Evolutionary conservation across 1,284 basidiomycete species (phyloP).

Genomic region (Leccinum pachyderme): DNA sequence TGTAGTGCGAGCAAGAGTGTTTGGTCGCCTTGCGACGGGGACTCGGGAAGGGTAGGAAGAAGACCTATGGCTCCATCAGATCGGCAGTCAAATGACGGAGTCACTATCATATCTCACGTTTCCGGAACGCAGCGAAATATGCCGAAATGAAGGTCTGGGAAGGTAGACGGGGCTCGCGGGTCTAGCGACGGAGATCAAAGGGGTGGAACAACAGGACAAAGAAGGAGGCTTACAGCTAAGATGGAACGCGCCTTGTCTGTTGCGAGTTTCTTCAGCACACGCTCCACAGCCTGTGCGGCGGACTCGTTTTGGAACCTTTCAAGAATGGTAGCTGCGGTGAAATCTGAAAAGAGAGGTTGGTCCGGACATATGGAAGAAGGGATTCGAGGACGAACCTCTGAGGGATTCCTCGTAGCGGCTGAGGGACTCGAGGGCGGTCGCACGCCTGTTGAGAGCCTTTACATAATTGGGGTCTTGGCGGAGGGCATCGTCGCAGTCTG

Average conservation of each 20-base stretch:
- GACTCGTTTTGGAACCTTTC: constrained; percentile 88
- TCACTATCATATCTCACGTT: constrained; percentile 56
- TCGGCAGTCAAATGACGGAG: constrained; percentile 1
- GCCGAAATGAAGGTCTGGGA: constrained; percentile 93
- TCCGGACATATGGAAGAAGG: background rate
- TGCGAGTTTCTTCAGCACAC: constrained; percentile 87
- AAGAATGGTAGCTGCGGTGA: constrained; percentile 93
- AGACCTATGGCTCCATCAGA: constrained; percentile 46
- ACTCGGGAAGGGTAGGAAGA: constrained; percentile 74
- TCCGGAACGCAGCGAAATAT: constrained; percentile 96
- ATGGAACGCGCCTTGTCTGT: constrained; percentile 72
- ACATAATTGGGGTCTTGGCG: constrained; percentile 85
- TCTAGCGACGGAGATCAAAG: constrained; percentile 36
- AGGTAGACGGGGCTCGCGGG: constrained; percentile 82
- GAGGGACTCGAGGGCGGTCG: constrained; percentile 81
- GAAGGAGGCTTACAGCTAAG: constrained; percentile 46
- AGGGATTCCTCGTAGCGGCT: constrained; percentile 75
- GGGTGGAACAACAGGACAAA: background rate
- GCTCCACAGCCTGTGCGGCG: constrained; percentile 84
- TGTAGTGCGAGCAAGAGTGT: constrained; percentile 81
- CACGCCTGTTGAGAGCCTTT: constrained; percentile 95
- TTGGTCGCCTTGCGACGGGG: constrained; percentile 76
- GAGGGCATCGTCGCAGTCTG: constrained; percentile 89
- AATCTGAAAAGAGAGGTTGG: constrained; percentile 56
- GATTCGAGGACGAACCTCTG: constrained; percentile 52